Evolutionary conservation across 495 filamentous ascomycete genomes (phyloP).

Genomic region (Penicillium macrosclerotiorum): DNA sequence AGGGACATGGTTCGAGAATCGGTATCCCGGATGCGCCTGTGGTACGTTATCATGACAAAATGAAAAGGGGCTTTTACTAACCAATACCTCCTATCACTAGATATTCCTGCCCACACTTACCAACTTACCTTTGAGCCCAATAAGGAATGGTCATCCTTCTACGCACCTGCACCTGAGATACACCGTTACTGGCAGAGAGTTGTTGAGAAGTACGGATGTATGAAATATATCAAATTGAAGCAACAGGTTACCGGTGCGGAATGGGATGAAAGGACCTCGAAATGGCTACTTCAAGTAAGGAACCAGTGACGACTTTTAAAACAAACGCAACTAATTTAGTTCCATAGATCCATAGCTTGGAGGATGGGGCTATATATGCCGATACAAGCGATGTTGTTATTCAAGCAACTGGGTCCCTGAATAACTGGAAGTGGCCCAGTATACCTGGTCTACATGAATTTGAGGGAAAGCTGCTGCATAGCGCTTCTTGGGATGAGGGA

Average conservation of each 20-base stretch:
- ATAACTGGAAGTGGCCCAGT: constrained; percentile 55
- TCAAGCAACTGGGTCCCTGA: constrained; percentile 55
- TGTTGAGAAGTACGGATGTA: constrained; percentile 40
- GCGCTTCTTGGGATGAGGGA: constrained; percentile 48
- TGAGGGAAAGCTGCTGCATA: constrained; percentile 54
- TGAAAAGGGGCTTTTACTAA: too few relatives aligned
- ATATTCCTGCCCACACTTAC: constrained; percentile 48
- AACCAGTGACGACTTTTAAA: background rate
- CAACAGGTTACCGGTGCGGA: constrained; percentile 32
- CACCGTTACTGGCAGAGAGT: constrained; percentile 52
- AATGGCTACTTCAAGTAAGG: constrained; percentile 50
- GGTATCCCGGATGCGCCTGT: constrained; percentile 66
- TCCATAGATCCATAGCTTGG: constrained; percentile 39
- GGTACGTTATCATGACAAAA: constrained; percentile 26
- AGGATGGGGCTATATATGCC: constrained; percentile 26
- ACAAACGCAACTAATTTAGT: background rate
- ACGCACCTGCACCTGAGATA: constrained; percentile 57
- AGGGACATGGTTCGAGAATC: constrained; percentile 72
- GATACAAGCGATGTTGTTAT: constrained; percentile 57
- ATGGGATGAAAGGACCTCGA: constrained; percentile 38
- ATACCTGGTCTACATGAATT: constrained; percentile 54
- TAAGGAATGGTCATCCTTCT: constrained; percentile 59
- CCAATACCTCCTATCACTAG: constrained; percentile 15
- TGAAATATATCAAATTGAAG: constrained; percentile 38
- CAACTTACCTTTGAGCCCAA: constrained; percentile 53